Conservation (phyloP, 257 asterid species). For the Sherardia arvensis region DNA sequence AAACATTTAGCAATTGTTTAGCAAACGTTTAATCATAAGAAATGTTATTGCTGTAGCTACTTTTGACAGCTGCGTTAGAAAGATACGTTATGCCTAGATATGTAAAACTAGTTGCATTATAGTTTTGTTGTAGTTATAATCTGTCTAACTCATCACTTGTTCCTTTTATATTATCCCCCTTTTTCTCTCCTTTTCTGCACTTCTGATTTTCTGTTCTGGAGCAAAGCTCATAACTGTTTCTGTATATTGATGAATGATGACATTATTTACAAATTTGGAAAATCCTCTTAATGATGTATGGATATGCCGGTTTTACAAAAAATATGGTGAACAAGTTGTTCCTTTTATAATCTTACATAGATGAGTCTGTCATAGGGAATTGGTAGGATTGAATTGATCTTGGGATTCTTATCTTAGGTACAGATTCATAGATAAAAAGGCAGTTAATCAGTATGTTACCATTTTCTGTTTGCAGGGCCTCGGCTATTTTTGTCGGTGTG, state of each 20-base stretch:
- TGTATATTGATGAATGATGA: neutral
- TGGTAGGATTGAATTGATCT: neutral
- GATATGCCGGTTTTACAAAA: neutral
- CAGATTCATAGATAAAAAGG: neutral
- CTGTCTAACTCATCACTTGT: neutral
- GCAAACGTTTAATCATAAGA: too few relatives aligned
- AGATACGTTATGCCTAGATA: neutral
- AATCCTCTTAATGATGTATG: neutral
- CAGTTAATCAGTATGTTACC: constrained; percentile 7
- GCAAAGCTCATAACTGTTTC: neutral
- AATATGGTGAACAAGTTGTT: neutral
- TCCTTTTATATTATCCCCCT: neutral
- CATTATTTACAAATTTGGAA: neutral
- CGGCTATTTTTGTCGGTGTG: constrained; percentile 92
- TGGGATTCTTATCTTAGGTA: neutral
- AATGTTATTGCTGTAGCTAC: neutral
- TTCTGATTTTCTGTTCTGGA: neutral
- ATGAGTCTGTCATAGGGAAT: neutral
- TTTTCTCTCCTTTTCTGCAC: neutral
- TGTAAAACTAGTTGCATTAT: neutral
- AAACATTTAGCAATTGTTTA: neutral
- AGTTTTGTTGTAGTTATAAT: neutral
- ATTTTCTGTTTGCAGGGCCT: constrained; percentile 52
- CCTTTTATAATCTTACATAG: neutral
- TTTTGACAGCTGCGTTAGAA: neutral